Evolutionary conservation across 1,139 yeast genomes (phyloP), one percentile per base, ranked within the genome.

Genomic region (Lodderomyces pseudojiufengensis): DNA sequence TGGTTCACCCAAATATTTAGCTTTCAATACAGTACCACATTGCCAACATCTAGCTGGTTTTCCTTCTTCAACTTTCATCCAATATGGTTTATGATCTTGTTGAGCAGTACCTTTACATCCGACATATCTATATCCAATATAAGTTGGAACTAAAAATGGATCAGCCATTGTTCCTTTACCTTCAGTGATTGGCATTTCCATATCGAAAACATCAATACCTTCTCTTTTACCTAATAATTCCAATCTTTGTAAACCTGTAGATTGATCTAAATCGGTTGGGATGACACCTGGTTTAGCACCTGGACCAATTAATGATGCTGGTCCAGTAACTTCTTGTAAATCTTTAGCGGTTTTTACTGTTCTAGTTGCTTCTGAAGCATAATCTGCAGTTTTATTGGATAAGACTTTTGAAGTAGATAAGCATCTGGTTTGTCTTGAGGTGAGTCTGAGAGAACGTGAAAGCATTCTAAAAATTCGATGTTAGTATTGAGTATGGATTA

Each of bases 161-260:
- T 90, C 88, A 45, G 62, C 65, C 67, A 85, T 70, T 52, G 97
- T 87, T 59, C 98, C 98, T 47, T 64, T 76, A 70, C 97, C 87
- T 58, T 88, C 83, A 48, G 88, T 69, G 48, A 86, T 86, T 57
- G 94, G 80, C 54, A 95, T 92, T 65, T 83, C 83, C 63, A 80
- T 73, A 74, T 92, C 97, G 74, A 90, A 92, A 49, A 92, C 79
- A 57, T 92, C 97, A 50, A 92, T 76, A 76, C 98, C 98, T 68
- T 88, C 96, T 63, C 84, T 70, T 70, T 88, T 85, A 73, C 95
- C 97, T 58, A 92, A 79, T 56, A 85, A 64, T 76, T 92, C 98
- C 54, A 88, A 77, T 80, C 98, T 88, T 68, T 85, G 97, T 61
- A 92, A 76, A 84, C 98, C 98, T 40, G 98, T 94, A 54, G 97